Evolutionary conservation across 129 eudicot species (phyloP), one percentile per base, ranked within the genome.

Genomic region (Pittosporum tobira): DNA sequence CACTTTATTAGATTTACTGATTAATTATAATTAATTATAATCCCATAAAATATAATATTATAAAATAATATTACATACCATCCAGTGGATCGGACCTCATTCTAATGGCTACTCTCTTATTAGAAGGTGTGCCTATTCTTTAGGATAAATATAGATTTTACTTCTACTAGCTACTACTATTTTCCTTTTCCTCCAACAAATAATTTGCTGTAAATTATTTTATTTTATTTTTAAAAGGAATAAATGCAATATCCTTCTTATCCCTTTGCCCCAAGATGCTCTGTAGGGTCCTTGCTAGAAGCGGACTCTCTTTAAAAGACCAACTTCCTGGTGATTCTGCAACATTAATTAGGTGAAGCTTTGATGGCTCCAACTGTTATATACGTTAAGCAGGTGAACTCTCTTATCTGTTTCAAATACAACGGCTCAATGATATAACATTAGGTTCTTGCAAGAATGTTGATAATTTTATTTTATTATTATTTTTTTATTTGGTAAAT

Each of bases 321-420:
- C 64, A 85, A 47, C 91, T 89, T 50, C 97, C 95, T 26, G 86
- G 84, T 59, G 78, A 61, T 53, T 70, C 83, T 1, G 62, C 71
- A 46, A 77, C 86, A 27, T 66, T n/a, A n/a, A n/a, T n/a, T 89
- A 38, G 95, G 84, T 27, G 97, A 89, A 85, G 86, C 97, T 29
- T 55, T 89, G 67, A 85, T 89, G 85, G 93, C 94, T 4, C 97
- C 97, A 61, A 89, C 97, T 23, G 88, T 82, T 51, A 81, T 85
- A 24, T 89, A 89, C 29, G 97, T 89, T 10, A 85, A 85, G 81
- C 97, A 89, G 91, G 96, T 88, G 2, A 2, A 40, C 9, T 0
- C 42, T 36, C 52, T 25, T 28, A 29, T 59, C n/a, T 68, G 27
- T 36, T 61, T 18, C n/a, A 27, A 48, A n/a, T n/a, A n/a, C n/a